Percentiles rank a stretch among this genome's conserved stretches.
Conservation (phyloP, 192 early-diverging fungal genomes). For the Phlyctochytrium planicorne region DNA sequence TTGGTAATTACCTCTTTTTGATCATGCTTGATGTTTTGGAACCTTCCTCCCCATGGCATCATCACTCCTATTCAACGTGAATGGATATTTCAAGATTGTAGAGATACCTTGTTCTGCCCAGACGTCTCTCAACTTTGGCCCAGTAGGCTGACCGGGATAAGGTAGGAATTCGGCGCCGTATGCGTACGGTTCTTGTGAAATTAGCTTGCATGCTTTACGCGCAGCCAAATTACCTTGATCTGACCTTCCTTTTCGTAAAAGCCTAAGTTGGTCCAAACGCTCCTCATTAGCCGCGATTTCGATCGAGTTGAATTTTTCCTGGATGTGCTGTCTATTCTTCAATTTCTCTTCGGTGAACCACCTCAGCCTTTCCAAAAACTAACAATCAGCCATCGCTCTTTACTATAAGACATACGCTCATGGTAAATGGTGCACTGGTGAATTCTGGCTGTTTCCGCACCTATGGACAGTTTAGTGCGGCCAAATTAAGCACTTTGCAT, state of each 20-base stretch:
- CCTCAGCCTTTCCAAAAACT: slow-evolving; percentile 53
- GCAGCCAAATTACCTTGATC: neutral
- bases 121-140: slow-evolving; percentile 33
- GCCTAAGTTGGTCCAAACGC: slow-evolving; percentile 35
- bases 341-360: slow-evolving; percentile 49
- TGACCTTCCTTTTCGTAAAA: slow-evolving; percentile 26
- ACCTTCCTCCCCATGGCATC: slow-evolving; percentile 50
- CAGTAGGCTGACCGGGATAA: slow-evolving; percentile 46
- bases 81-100: slow-evolving; percentile 15
- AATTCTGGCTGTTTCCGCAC: slow-evolving; percentile 36
- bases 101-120: slow-evolving; percentile 45
- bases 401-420: slow-evolving; percentile 36
- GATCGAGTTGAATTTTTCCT: slow-evolving; percentile 28
- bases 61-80: slow-evolving; percentile 30
- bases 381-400: neutral
- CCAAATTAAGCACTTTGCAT: slow-evolving; percentile 2
- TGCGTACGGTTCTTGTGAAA: neutral
- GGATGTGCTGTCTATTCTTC: slow-evolving; percentile 28
- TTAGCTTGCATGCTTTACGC: slow-evolving; percentile 4
- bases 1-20: slow-evolving; percentile 6
- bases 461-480: slow-evolving; percentile 16
- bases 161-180: slow-evolving; percentile 53
- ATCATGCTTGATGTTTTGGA: slow-evolving; percentile 26
- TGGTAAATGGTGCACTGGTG: slow-evolving; percentile 42
- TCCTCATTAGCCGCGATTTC: slow-evolving; percentile 51